Evolutionary conservation across 2,329 filamentous ascomycete genomes (phyloP).

Genomic region (Aspergillus sp.): DNA sequence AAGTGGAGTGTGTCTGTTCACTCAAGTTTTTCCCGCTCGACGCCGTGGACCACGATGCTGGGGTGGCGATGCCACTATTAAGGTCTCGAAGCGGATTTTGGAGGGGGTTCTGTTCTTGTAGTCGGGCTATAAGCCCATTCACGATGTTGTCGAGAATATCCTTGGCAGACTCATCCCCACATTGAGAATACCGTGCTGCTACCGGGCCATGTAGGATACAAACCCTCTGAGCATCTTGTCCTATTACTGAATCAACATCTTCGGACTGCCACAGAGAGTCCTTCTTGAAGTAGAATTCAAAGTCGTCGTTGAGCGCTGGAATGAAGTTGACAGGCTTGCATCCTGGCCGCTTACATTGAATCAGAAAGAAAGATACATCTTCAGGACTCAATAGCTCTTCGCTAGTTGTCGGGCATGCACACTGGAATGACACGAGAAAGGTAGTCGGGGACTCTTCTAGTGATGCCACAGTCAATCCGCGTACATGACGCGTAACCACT

Average conservation of each 20-base stretch:
- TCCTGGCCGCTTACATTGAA: slow-evolving; percentile 81
- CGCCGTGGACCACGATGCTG: slow-evolving; percentile 59
- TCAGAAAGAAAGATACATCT: slow-evolving; percentile 91
- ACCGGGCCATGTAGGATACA: slow-evolving; percentile 94
- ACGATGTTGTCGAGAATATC: slow-evolving; percentile 90
- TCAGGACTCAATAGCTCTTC: slow-evolving; percentile 92
- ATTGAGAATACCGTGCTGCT: slow-evolving; percentile 82
- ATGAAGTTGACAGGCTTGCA: slow-evolving; percentile 97
- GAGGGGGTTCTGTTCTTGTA: slow-evolving; percentile 72
- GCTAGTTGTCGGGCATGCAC: slow-evolving; percentile 74
- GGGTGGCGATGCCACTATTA: slow-evolving; percentile 52
- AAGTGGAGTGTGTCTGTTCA: slow-evolving; percentile 15
- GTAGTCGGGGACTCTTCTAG: slow-evolving; percentile 12
- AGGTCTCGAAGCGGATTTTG: slow-evolving; percentile 59
- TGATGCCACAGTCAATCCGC: slow-evolving; percentile 56
- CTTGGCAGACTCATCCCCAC: slow-evolving; percentile 88
- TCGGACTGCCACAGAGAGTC: slow-evolving; percentile 98
- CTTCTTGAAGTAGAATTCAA: slow-evolving; percentile 99
- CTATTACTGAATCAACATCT: slow-evolving; percentile 89
- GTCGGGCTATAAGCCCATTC: slow-evolving; percentile 74
- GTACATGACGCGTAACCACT: slow-evolving; percentile 68
- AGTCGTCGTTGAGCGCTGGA: slow-evolving; percentile 86
- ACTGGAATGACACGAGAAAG: slow-evolving; percentile 16
- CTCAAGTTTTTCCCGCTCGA: slow-evolving; percentile 50
- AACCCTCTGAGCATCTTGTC: slow-evolving; percentile 87